Evolutionary conservation across 179 eudicot genomes (phyloP).

Genomic region (Carnegiea gigantea): DNA sequence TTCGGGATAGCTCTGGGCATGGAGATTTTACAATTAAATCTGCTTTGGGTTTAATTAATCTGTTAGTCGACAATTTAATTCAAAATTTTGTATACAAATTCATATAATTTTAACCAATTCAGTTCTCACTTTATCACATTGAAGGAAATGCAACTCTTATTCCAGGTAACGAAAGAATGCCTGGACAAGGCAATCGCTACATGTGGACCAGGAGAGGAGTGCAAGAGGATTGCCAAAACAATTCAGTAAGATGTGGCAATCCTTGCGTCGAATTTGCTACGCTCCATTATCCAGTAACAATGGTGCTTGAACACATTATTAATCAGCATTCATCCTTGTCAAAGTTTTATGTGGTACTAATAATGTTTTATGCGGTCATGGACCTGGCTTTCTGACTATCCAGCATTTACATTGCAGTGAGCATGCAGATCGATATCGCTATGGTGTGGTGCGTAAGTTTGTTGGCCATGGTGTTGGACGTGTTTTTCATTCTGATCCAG

Average conservation of each 20-base stretch:
- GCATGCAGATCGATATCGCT: constrained; percentile 73
- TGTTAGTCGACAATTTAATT: too few species aligned
- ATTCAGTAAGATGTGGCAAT: constrained; percentile 66
- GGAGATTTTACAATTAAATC: too few species aligned
- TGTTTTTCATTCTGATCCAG: constrained; percentile 88
- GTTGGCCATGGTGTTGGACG: constrained; percentile 99
- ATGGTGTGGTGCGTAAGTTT: constrained; percentile 85
- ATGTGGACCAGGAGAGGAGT: constrained; percentile 89
- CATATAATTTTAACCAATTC: neutral
- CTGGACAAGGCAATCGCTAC: constrained; percentile 80
- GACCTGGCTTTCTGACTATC: constrained; percentile 7
- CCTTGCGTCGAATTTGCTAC: neutral
- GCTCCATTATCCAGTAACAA: neutral
- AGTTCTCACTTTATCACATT: neutral
- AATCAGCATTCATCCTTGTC: neutral
- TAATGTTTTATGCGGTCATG: neutral
- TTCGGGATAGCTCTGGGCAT: too few species aligned
- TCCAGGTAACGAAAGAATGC: constrained; percentile 88
- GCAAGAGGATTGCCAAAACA: constrained; percentile 72
- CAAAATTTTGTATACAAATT: too few species aligned
- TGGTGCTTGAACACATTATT: neutral
- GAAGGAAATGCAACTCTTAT: neutral
- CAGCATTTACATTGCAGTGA: constrained; percentile 45
- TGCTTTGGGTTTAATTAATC: too few species aligned
- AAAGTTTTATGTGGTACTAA: too few species aligned